Conservation (phyloP, 2,329 filamentous ascomycete genomes). For the Aspergillus sp. region DNA sequence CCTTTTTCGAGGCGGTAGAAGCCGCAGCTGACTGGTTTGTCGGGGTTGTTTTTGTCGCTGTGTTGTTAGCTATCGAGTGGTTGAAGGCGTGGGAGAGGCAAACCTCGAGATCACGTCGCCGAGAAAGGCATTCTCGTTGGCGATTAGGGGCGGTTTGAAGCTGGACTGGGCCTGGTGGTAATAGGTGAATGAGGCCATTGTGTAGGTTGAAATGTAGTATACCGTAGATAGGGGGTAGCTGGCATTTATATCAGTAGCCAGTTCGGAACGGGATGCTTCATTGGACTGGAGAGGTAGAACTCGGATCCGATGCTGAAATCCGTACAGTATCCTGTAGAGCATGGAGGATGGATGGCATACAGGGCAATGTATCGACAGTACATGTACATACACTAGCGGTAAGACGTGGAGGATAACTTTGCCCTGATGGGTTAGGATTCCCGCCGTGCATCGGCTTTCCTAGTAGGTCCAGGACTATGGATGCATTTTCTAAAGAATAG, state of each 20-base stretch:
- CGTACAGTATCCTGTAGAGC: too few relatives aligned
- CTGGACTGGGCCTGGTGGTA: constrained; percentile 49
- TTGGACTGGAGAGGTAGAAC: too few relatives aligned
- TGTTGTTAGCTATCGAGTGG: background rate
- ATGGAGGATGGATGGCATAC: too few relatives aligned
- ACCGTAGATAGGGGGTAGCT: too few relatives aligned
- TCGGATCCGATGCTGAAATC: too few relatives aligned
- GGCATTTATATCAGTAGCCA: too few relatives aligned
- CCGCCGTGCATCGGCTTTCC: too few relatives aligned
- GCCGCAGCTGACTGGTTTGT: constrained; percentile 53
- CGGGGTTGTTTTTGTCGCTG: constrained; percentile 46
- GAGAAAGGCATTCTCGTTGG: constrained; percentile 59
- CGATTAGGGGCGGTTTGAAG: constrained; percentile 57
- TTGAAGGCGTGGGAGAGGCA: background rate
- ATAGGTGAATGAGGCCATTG: constrained; percentile 41
- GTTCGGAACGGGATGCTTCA: too few relatives aligned
- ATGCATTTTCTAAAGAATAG: too few relatives aligned
- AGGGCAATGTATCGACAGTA: too few relatives aligned
- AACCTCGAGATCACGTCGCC: constrained; percentile 53
- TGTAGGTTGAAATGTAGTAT: constrained; percentile 2
- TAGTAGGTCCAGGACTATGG: too few relatives aligned
- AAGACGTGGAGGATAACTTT: constrained; percentile 7
- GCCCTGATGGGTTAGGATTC: constrained; percentile 4
- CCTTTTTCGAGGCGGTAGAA: constrained; percentile 61
- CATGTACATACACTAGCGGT: too few relatives aligned